Evolutionary conservation across 192 early-diverging fungal genomes (phyloP), one percentile per base, ranked within the genome.

Genomic region (Rhizoclosmatium sp.): DNA sequence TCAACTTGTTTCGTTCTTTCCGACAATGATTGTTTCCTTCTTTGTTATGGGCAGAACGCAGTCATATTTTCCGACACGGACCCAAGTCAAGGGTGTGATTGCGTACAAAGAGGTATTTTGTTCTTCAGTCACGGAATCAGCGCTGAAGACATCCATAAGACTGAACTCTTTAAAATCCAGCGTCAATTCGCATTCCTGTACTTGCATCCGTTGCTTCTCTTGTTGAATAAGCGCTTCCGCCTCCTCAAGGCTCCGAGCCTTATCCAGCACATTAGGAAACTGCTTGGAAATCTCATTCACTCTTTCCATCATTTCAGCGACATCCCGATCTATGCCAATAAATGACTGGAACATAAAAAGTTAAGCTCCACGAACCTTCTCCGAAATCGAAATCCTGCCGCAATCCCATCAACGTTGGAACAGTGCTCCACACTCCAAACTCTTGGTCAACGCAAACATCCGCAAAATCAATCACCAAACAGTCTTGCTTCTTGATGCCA

Each of bases 401-500:
- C 67, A 98, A 81, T 3, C 97, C 97, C 9, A 96, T 80, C 41
- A 98, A 83, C 14, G 93, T 93, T 2, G 97, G 95, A 47, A 93
- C 71, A 0, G 92, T 96, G 41, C 92, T 83, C 4, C 93, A 83
- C 3, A 85, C 80, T 10, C 76, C 79, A 7, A 75, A 69, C 46
- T 82, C 75, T 1, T 68, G 61, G 56, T 49, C 72, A 4, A 45
- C 64, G 7, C 94, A 86, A n/a, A 84, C 84, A 78, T 98, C 96
- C 56, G 94, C 91, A 84, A 97, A 93, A 76, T 98, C 97, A 42
- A 97, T 78, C 0, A 97, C 87, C 39, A 95, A 80, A 71, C 97
- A 97, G 71, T 94, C 87, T 2, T 81, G 70, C 80, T 98, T 98
- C 1, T 14, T 31, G 78, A 87, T 12, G 80, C 71, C 64, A 78